A percentile compares a stretch with the other conserved stretches of the same genome.
These are phyloP conservation scores for Fomitiporia mediterranea DNA, from an alignment of 1,284 basidiomycete species.

Conservation along the genomic window DNA sequence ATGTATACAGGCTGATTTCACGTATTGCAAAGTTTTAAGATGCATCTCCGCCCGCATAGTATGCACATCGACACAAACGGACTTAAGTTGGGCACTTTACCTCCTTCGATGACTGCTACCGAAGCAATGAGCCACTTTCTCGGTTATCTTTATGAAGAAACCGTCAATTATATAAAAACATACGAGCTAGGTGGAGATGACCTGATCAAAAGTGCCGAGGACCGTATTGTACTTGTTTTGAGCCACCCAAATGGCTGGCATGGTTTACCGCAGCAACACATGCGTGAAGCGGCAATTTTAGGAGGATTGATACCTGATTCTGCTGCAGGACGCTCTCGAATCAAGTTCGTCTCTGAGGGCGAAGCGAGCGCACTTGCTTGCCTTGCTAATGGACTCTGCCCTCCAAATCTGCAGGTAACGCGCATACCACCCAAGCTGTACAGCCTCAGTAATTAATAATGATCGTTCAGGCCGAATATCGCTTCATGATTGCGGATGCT, in stretches of 20 bases:
- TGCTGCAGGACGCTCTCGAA: slow-evolving; percentile 59
- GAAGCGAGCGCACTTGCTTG: slow-evolving; percentile 75
- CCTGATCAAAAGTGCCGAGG: slow-evolving; percentile 52
- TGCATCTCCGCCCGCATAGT: slow-evolving; percentile 63
- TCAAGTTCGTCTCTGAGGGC: slow-evolving; percentile 71
- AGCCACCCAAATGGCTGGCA: slow-evolving; percentile 81
- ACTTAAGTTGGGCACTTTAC: slow-evolving; percentile 62
- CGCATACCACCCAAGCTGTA: too few species aligned
- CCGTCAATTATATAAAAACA: slow-evolving; percentile 64
- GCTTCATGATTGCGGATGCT: slow-evolving; percentile 72
- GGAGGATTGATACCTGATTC: slow-evolving; percentile 65
- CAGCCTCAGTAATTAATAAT: too few species aligned
- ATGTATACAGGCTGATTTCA: slow-evolving; percentile 7
- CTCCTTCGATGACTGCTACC: slow-evolving; percentile 54
- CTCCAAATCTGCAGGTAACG: slow-evolving; percentile 47
- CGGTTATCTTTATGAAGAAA: slow-evolving; percentile 65
- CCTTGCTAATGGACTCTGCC: slow-evolving; percentile 29
- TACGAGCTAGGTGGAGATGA: slow-evolving; percentile 62
- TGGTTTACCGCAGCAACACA: slow-evolving; percentile 70
- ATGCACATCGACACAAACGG: slow-evolving; percentile 78
- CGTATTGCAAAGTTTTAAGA: slow-evolving; percentile 52
- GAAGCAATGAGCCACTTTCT: slow-evolving; percentile 76
- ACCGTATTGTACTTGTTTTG: slow-evolving; percentile 56
- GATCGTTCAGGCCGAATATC: too few species aligned
- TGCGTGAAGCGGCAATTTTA: slow-evolving; percentile 63